Conservation (phyloP, 2,329 filamentous ascomycete species). For the Fusarium nanum region DNA sequence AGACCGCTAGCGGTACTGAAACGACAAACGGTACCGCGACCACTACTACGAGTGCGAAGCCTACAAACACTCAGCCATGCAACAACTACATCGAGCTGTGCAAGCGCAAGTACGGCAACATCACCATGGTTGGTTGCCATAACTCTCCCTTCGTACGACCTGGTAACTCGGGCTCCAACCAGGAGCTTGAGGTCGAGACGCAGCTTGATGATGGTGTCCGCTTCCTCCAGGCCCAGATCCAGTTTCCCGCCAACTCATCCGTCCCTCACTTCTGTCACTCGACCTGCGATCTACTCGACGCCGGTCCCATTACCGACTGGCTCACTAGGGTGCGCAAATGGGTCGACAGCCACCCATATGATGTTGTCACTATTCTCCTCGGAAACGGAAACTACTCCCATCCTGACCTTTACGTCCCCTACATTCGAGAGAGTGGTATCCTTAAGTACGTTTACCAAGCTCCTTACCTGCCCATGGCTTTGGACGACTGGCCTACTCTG, state of each 20-base stretch:
- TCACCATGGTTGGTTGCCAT: conserved; percentile 81
- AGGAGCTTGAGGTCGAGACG: conserved; percentile 71
- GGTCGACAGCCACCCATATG: conserved; percentile 82
- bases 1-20: conserved; percentile 52
- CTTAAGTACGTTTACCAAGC: conserved; percentile 79
- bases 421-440: conserved; percentile 78
- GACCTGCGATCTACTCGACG: conserved; percentile 83
- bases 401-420: conserved; percentile 71
- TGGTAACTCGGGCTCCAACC: conserved; percentile 81
- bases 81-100: conserved; percentile 85
- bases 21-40: conserved; percentile 51
- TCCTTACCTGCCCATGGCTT: conserved; percentile 74
- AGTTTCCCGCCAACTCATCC: conserved; percentile 63
- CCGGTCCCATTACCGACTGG: conserved; percentile 80
- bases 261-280: conserved; percentile 85
- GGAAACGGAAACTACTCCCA: conserved; percentile 83
- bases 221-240: conserved; percentile 72
- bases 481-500: conserved; percentile 86
- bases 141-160: conserved; percentile 81
- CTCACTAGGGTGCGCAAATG: conserved; percentile 76
- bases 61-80: conserved; percentile 81
- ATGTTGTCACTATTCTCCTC: conserved; percentile 87
- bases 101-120: conserved; percentile 80
- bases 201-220: conserved; percentile 84
- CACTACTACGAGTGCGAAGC: conserved; percentile 44